Conservation (phyloP, 2,329 filamentous ascomycete genomes). For the Meredithiella fracta region DNA sequence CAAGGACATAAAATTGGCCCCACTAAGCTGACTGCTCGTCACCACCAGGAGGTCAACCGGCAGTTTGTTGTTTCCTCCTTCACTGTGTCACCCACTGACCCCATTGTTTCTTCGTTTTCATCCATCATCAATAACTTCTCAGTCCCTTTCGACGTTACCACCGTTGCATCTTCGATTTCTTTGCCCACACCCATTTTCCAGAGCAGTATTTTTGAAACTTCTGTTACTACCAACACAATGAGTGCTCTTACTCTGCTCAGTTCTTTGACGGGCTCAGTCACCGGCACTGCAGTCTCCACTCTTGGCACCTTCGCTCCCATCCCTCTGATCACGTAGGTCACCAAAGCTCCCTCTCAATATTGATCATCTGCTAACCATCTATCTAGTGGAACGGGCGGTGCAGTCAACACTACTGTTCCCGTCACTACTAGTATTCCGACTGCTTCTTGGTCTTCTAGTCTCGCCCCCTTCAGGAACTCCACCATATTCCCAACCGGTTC, state of each 20-base stretch:
- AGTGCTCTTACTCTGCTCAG: conserved; percentile 9
- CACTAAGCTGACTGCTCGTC: not conserved
- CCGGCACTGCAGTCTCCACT: conserved; percentile 1
- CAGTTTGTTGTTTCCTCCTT: conserved; percentile 3
- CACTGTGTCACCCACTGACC: not conserved
- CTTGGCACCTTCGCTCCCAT: not conserved
- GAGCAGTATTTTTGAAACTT: not conserved
- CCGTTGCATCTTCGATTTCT: not conserved
- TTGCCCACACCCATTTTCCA: not conserved
- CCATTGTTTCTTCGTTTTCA: conserved; percentile 7
- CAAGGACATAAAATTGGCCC: not conserved
- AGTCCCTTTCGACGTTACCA: not conserved
- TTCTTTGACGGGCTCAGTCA: conserved; percentile 5
- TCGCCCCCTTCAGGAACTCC: not conserved
- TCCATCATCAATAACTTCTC: not conserved
- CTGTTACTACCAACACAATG: conserved; percentile 8
- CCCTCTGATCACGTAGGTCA: conserved; percentile 8
- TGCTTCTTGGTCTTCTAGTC: too few relatives aligned
- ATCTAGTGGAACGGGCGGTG: not conserved
- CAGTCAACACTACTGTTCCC: not conserved
- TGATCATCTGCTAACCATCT: not conserved
- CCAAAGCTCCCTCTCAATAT: not conserved
- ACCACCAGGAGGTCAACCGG: not conserved
- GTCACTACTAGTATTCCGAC: not conserved
- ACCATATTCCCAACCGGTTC: conserved; percentile 1